Conservation (phyloP, 148 eudicot species). For the Dianthus caryophyllus region DNA sequence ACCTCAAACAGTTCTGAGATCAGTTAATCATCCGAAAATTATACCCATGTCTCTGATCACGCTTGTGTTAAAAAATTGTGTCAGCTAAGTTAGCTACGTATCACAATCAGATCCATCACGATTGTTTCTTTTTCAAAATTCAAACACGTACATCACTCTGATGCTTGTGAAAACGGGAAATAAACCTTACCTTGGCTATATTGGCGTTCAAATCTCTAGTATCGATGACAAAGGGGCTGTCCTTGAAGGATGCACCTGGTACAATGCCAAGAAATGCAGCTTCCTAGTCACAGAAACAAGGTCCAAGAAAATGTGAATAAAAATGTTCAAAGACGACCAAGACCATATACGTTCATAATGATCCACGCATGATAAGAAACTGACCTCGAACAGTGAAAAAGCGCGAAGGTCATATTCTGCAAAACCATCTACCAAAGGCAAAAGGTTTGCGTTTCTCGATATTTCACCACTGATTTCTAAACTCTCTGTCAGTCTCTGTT, state of each 20-base stretch:
- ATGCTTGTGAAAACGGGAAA: background rate
- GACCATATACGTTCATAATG: background rate
- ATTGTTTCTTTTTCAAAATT: background rate
- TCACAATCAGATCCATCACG: background rate
- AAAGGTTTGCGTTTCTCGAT: slow-evolving; percentile 54
- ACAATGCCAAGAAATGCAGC: slow-evolving; percentile 83
- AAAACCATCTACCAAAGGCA: slow-evolving; percentile 77
- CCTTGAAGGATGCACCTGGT: slow-evolving; percentile 57
- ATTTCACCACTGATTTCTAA: slow-evolving; percentile 45
- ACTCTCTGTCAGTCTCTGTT: slow-evolving; percentile 63
- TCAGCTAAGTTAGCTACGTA: background rate
- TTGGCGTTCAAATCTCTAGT: slow-evolving; percentile 44
- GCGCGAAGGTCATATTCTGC: slow-evolving; percentile 96
- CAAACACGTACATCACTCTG: background rate
- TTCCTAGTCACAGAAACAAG: slow-evolving; percentile 43
- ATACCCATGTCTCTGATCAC: background rate
- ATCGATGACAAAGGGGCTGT: slow-evolving; percentile 63
- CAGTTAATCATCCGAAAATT: too few species aligned
- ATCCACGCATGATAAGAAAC: slow-evolving; percentile 12
- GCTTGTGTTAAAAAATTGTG: background rate
- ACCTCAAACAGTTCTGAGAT: too few species aligned
- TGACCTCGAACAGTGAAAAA: slow-evolving; percentile 84
- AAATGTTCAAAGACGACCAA: background rate
- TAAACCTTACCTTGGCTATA: slow-evolving; percentile 60
- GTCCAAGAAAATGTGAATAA: background rate